Conservation (phyloP, 352 stramenopile genomes). For the Globisporangium cystogenes region DNA sequence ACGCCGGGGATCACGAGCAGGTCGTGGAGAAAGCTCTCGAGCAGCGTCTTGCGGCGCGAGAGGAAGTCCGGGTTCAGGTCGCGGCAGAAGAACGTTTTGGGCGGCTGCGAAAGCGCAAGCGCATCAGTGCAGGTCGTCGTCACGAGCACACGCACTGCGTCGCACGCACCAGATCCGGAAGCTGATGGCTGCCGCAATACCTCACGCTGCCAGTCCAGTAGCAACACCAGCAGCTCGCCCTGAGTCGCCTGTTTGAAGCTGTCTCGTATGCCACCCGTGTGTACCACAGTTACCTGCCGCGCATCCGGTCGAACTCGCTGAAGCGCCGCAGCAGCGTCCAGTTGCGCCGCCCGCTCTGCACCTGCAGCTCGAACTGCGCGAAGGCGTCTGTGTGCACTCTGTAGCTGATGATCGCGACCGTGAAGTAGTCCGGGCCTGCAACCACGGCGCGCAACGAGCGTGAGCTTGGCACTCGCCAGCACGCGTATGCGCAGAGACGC, state of each 20-base stretch:
- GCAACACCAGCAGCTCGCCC: no score
- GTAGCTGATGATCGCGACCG: conserved; percentile 47
- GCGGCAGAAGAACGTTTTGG: conserved; percentile 67
- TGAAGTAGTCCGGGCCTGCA: conserved; percentile 71
- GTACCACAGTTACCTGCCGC: conserved; percentile 46
- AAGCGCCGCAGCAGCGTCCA: conserved; percentile 69
- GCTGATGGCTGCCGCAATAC: conserved; percentile 32
- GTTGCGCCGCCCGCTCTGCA: conserved; percentile 62
- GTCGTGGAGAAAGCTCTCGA: conserved; percentile 56
- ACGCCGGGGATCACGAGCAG: conserved; percentile 61
- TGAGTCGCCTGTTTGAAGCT: no score
- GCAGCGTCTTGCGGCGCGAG: conserved; percentile 32
- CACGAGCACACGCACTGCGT: background rate
- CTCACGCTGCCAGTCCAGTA: no score
- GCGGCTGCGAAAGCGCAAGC: conserved; percentile 20
- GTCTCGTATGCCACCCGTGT: no score
- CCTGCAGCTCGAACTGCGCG: conserved; percentile 61
- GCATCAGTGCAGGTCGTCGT: conserved; percentile 2
- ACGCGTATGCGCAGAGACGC: background rate
- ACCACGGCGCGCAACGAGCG: no score
- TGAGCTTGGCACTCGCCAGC: no score
- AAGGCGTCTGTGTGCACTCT: conserved; percentile 41
- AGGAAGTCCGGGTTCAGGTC: conserved; percentile 74
- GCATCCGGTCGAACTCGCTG: conserved; percentile 62
- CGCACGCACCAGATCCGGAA: conserved; percentile 32